Evolutionary conservation across 805 yeast species (phyloP).

Genomic region (Kregervanrija delftensis): DNA sequence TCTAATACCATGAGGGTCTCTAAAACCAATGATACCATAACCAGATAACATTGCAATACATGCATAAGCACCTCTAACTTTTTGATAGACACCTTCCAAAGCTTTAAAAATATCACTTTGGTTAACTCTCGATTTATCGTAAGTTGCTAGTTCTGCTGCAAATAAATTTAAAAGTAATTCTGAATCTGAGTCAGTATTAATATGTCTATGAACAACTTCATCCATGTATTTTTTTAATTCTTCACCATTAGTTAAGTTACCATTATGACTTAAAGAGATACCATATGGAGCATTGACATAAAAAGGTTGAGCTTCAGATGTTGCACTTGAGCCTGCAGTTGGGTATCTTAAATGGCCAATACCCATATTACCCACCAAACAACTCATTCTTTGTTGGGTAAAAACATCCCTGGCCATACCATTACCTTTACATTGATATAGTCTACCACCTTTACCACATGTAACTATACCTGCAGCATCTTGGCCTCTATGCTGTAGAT

Average conservation of each 20-base stretch:
- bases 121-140: constrained; percentile 89
- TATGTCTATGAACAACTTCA: constrained; percentile 92
- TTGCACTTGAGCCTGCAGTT: constrained; percentile 94
- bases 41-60: constrained; percentile 95
- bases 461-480: constrained; percentile 99
- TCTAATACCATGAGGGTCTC: constrained; percentile 96
- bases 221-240: constrained; percentile 77
- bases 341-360: constrained; percentile 93
- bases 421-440: constrained; percentile 96
- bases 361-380: constrained; percentile 90
- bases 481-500: constrained; percentile 95
- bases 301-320: constrained; percentile 97
- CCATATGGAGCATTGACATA: constrained; percentile 98
- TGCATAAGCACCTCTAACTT: constrained; percentile 95
- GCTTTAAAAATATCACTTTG: constrained; percentile 86
- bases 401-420: constrained; percentile 99
- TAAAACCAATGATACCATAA: constrained; percentile 88
- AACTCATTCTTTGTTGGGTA: constrained; percentile 70
- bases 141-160: constrained; percentile 85
- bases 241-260: constrained; percentile 84
- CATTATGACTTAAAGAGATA: constrained; percentile 84
- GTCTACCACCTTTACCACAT: constrained; percentile 86
- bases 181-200: constrained; percentile 94
- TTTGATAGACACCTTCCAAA: constrained; percentile 68
- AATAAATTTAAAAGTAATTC: constrained; percentile 85